Base-by-base conservation (phyloP, 2,329 filamentous ascomycete species). In the Fusarium mangiferae region DNA sequence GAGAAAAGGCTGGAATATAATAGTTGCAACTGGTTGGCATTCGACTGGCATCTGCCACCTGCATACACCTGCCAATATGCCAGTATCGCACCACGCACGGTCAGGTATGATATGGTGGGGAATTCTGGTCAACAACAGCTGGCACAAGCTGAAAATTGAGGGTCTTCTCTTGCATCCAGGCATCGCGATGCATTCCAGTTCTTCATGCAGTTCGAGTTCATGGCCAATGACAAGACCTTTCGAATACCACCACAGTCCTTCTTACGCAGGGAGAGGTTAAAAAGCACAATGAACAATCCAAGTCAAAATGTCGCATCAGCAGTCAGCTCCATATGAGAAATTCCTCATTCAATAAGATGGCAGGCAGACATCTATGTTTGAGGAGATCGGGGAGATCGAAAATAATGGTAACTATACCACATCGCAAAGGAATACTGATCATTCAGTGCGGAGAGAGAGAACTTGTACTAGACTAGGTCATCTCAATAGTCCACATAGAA, bases 111-210 rank as follows among this genome's bases (percentile, higher is more conserved):
- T 48, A 36, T 26, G 46, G 73, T 75, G 75, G 70, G 61, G 70
- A 73, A 69, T 58, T 65, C 61, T 68, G 56, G 38, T 66, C 57
- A 58, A 66, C 59, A 30, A 60, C 51, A 72, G 49, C 72, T 67
- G 72, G 46, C 28, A 51, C 46, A 49, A 58, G 42, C 68, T 64
- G 68, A 64, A 41, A 41, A 64, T 64, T 64, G 62, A 70, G 57
- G 59, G 65, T 58, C 39, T 58, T 59, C 56, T 48, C 42, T 57
- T 57, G 41, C 55, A 60, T 61, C 42, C 51, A 68, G 64, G 64
- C 75, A 75, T 78, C 58, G 66, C 58, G 70, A 70, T 75, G 73
- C 79, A 80, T 80, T 80, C 79, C 79, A 80, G 70, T 61, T 60
- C 58, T 41, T 51, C 26, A 68, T 71, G 64, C 39, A 28, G 39